Conservation (phyloP, 208 protist species). For the Porcisia deanei region DNA sequence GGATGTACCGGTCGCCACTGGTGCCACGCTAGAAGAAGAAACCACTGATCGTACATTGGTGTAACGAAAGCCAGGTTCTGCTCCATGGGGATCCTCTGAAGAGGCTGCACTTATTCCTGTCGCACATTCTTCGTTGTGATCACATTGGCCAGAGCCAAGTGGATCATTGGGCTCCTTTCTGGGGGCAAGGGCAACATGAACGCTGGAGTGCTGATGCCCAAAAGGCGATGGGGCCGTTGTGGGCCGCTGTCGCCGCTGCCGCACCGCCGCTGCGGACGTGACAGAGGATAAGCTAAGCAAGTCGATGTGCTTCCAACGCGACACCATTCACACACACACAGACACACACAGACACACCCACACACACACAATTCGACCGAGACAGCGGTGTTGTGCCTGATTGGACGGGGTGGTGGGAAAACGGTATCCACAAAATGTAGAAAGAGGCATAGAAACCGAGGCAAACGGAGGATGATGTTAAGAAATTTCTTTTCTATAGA, state of each 20-base stretch:
- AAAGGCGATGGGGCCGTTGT: not conserved
- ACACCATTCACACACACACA: slow-evolving; percentile 6
- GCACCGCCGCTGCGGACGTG: not conserved
- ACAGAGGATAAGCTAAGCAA: slow-evolving; percentile 20
- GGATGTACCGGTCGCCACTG: not conserved
- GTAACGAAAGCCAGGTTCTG: not conserved
- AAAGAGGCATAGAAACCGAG: not conserved
- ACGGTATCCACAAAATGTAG: not conserved
- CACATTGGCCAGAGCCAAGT: not conserved
- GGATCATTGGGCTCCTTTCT: not conserved
- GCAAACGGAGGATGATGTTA: not conserved
- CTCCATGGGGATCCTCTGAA: not conserved
- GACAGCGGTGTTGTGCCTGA: not conserved
- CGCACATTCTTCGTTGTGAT: not conserved
- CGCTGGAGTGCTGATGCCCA: not conserved
- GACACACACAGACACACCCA: not conserved
- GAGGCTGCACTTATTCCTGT: not conserved
- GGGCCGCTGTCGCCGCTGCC: not conserved
- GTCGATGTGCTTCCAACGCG: slow-evolving; percentile 28
- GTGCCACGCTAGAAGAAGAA: not conserved
- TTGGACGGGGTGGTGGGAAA: not conserved
- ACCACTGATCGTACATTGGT: not conserved
- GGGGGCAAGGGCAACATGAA: not conserved
- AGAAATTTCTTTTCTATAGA: too few relatives aligned
- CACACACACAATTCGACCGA: not conserved